These are phyloP conservation scores for Xylaria sp. DNA, from an alignment of 2,329 filamentous ascomycete species.

Conservation along the genomic window DNA sequence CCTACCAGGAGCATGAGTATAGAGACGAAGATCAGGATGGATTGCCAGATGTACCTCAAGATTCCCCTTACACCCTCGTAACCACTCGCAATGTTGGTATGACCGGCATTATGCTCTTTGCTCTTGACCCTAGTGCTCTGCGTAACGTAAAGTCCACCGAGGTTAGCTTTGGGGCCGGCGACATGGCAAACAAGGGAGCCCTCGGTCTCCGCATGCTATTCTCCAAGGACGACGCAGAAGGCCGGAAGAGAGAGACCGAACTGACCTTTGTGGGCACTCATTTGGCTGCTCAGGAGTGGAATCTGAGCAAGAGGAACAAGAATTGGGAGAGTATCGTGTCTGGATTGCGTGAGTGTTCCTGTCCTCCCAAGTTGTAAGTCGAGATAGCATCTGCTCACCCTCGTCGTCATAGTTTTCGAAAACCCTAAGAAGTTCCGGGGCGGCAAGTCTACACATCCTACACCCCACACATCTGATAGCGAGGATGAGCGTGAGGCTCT, in stretches of 20 bases:
- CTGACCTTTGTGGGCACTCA: constrained; percentile 91
- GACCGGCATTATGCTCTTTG: constrained; percentile 89
- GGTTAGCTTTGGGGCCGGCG: constrained; percentile 83
- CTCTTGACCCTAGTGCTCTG: constrained; percentile 70
- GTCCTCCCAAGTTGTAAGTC: neutral
- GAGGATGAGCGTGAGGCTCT: constrained; percentile 41
- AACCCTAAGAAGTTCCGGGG: constrained; percentile 56
- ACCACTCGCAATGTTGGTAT: constrained; percentile 82
- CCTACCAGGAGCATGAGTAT: neutral
- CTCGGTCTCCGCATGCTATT: constrained; percentile 80
- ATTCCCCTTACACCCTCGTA: constrained; percentile 73
- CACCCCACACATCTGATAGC: constrained; percentile 29
- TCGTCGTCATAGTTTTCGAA: constrained; percentile 68
- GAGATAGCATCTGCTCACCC: constrained; percentile 17
- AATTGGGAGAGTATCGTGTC: constrained; percentile 90
- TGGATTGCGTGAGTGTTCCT: constrained; percentile 59
- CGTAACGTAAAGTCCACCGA: constrained; percentile 78
- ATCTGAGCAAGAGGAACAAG: constrained; percentile 77
- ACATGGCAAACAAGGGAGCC: constrained; percentile 96
- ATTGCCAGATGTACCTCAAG: constrained; percentile 30
- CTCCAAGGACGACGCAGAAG: constrained; percentile 51
- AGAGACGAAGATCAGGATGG: constrained; percentile 5
- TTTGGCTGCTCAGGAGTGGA: constrained; percentile 87
- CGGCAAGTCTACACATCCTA: constrained; percentile 27
- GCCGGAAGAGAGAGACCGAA: constrained; percentile 60